Evolutionary conservation across 495 filamentous ascomycete genomes (phyloP).

Genomic region (Trichoderma parareesei): DNA sequence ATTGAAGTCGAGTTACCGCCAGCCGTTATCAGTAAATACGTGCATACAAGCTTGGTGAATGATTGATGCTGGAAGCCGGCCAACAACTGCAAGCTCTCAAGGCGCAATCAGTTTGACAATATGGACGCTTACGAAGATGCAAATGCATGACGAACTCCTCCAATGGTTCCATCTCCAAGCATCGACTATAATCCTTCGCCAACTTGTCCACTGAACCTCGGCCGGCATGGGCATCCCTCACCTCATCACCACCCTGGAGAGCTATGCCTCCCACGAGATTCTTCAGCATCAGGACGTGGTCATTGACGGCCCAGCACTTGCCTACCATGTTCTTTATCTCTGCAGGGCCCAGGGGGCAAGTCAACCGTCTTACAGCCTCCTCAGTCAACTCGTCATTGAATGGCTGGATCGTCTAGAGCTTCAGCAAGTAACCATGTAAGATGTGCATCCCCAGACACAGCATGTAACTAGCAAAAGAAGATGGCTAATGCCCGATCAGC

Average conservation of each 20-base stretch:
- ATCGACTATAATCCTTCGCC: not conserved
- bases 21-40: not conserved
- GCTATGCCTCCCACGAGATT: slow-evolving; percentile 43
- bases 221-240: slow-evolving; percentile 62
- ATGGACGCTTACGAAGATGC: not conserved
- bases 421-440: slow-evolving; percentile 51
- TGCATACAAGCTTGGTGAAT: not conserved
- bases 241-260: slow-evolving; percentile 49
- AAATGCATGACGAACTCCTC: not conserved
- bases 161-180: not conserved
- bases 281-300: slow-evolving; percentile 43
- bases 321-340: slow-evolving; percentile 57
- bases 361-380: slow-evolving; percentile 52
- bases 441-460: slow-evolving; percentile 9
- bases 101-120: not conserved
- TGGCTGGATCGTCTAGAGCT: slow-evolving; percentile 50
- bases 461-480: not conserved
- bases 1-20: not conserved
- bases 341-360: slow-evolving; percentile 31
- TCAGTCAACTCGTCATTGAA: slow-evolving; percentile 49
- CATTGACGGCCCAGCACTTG: slow-evolving; percentile 70
- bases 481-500: slow-evolving; percentile 24
- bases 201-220: not conserved
- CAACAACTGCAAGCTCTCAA: too few relatives aligned
- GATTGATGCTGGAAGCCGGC: not conserved